Conservation (phyloP, 148 eudicot species). For the Heliosperma pusillum region DNA sequence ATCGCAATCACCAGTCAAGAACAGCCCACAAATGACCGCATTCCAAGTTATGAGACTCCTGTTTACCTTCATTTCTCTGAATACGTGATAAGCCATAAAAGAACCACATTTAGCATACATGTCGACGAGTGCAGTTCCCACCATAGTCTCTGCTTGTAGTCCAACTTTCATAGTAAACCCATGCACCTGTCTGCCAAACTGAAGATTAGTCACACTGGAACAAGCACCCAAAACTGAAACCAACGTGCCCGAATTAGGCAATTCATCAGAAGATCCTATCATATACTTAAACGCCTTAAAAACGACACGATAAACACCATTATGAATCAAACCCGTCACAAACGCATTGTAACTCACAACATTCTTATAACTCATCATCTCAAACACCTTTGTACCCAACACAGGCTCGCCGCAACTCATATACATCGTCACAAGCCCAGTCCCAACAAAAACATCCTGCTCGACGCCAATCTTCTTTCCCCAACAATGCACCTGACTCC, state of each 20-base stretch:
- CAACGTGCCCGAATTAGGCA: conserved; percentile 59
- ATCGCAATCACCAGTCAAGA: conserved; percentile 53
- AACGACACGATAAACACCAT: conserved; percentile 41
- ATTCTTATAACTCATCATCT: conserved; percentile 38
- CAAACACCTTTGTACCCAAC: conserved; percentile 50
- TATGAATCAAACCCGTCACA: conserved; percentile 61
- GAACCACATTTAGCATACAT: conserved; percentile 77
- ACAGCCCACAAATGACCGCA: conserved; percentile 63
- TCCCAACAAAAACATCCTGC: conserved; percentile 58
- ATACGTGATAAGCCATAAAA: conserved; percentile 43
- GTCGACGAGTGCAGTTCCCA: conserved; percentile 71
- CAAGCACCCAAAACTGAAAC: conserved; percentile 65
- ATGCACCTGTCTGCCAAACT: conserved; percentile 66
- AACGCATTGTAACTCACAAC: conserved; percentile 73
- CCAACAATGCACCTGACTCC: conserved; percentile 67
- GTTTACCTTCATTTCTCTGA: conserved; percentile 46
- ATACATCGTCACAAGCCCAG: conserved; percentile 60
- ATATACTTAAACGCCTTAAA: conserved; percentile 55
- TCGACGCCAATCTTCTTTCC: conserved; percentile 75
- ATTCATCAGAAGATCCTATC: conserved; percentile 28
- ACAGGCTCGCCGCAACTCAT: conserved; percentile 36
- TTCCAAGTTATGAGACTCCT: conserved; percentile 77
- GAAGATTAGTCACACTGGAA: conserved; percentile 37
- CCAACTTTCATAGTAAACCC: conserved; percentile 49
- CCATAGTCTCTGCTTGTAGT: conserved; percentile 43